phyloP scores from a whole-genome alignment of 2,329 filamentous ascomycete species.

The Fusarium bactridioides region DNA sequence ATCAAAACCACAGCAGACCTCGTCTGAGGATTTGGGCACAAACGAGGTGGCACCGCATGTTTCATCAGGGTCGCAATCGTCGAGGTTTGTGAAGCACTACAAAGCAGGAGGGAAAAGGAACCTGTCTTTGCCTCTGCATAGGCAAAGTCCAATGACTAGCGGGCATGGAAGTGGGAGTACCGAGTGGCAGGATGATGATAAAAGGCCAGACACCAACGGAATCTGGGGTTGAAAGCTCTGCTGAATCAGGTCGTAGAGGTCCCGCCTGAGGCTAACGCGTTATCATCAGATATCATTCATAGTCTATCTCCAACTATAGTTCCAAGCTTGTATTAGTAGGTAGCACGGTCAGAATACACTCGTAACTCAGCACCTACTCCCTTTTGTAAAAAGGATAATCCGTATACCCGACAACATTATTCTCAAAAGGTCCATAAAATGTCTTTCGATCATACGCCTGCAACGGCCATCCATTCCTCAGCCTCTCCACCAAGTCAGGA shows the following conservation, averaged over 20 bases:
- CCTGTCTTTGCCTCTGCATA: neutral
- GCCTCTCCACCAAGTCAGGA: conserved; percentile 55
- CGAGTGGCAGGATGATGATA: neutral
- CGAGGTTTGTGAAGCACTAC: neutral
- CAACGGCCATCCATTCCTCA: conserved; percentile 51
- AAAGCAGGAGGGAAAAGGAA: neutral
- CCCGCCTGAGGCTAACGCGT: too few relatives aligned
- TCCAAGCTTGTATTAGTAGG: too few relatives aligned
- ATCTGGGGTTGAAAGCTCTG: conserved; percentile 19
- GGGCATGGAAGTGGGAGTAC: neutral
- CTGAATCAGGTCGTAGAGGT: too few relatives aligned
- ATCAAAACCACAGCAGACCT: neutral
- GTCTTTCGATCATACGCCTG: conserved; percentile 52
- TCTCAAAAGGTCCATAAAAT: conserved; percentile 53
- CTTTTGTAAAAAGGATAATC: conserved; percentile 44
- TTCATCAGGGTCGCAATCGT: conserved; percentile 2
- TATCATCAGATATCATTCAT: too few relatives aligned
- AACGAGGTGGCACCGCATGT: neutral
- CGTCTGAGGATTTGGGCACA: neutral
- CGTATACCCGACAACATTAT: conserved; percentile 46
- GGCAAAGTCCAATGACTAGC: neutral
- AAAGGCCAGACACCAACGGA: conserved; percentile 3
- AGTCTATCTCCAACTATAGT: too few relatives aligned
- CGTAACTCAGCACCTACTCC: neutral
- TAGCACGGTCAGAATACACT: too few relatives aligned